A percentile compares a stretch with the other conserved stretches of the same genome.
These are phyloP conservation scores for Entomophthora muscae DNA, from an alignment of 371 early-diverging fungal species.

Conservation along the genomic window DNA sequence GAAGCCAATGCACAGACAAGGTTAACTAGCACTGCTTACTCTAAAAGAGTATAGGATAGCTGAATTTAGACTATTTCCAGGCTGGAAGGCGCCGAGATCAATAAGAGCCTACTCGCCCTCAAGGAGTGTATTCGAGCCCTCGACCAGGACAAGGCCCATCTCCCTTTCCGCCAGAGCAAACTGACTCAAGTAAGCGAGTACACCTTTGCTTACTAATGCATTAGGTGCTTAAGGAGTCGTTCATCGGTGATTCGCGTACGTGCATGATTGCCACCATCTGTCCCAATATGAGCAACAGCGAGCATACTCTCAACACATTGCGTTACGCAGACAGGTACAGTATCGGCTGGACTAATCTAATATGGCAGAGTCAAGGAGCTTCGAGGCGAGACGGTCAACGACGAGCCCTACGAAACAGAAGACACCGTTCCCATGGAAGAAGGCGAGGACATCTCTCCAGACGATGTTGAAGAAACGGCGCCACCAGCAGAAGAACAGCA, in stretches of 20 bases:
- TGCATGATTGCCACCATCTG: slow-evolving; percentile 97
- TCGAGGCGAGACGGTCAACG: slow-evolving; percentile 10
- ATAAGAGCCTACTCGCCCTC: slow-evolving; percentile 90
- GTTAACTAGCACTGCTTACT: slow-evolving; percentile 16
- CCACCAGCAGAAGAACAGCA: background rate
- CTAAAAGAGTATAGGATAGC: background rate
- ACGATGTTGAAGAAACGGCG: background rate
- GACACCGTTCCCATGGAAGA: slow-evolving; percentile 2
- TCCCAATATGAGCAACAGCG: slow-evolving; percentile 78
- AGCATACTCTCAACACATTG: slow-evolving; percentile 95
- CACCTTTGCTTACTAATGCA: background rate
- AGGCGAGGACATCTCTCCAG: background rate
- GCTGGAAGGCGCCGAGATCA: slow-evolving; percentile 97
- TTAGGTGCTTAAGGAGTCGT: slow-evolving; percentile 88
- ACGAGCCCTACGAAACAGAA: slow-evolving; percentile 9
- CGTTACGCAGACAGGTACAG: slow-evolving; percentile 86
- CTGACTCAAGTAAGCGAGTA: slow-evolving; percentile 68
- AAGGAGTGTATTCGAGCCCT: slow-evolving; percentile 97
- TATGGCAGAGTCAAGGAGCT: slow-evolving; percentile 9
- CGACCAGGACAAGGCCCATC: slow-evolving; percentile 81
- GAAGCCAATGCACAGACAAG: slow-evolving; percentile 76
- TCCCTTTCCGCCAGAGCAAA: slow-evolving; percentile 95
- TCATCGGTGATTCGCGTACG: slow-evolving; percentile 91
- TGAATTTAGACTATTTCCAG: slow-evolving; percentile 21
- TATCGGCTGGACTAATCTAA: background rate